Conservation (phyloP, 225 moss, liverwort and hornwort genomes). For the Pseudisothecium myosuroides region DNA sequence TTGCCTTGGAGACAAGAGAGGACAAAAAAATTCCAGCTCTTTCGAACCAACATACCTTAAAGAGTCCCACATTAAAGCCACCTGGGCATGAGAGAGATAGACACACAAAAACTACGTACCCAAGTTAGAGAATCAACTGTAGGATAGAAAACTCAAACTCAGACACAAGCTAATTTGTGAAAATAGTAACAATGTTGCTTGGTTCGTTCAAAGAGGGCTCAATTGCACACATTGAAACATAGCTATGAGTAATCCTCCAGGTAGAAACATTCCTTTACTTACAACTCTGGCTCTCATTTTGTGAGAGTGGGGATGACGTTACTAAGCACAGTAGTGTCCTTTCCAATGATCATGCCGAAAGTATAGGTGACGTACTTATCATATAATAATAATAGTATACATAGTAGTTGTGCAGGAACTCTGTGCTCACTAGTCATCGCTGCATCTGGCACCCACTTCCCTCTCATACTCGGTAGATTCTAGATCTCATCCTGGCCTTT, state of each 20-base stretch:
- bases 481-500: neutral
- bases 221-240: neutral
- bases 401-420: neutral
- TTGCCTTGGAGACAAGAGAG: neutral
- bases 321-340: neutral
- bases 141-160: neutral
- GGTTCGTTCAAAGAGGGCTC: neutral
- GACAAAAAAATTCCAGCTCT: neutral
- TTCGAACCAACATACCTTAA: neutral
- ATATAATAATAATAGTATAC: neutral
- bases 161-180: neutral
- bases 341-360: neutral
- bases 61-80: neutral
- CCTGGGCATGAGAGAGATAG: neutral
- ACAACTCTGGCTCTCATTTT: neutral
- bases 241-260: neutral
- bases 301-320: neutral
- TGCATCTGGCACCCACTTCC: neutral
- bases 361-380: constrained; percentile 3
- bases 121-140: neutral
- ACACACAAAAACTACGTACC: neutral
- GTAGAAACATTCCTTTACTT: neutral
- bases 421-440: neutral
- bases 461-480: neutral
- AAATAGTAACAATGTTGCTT: neutral